Conservation (phyloP, 495 filamentous ascomycete species). For the Penicillium odoratum region DNA sequence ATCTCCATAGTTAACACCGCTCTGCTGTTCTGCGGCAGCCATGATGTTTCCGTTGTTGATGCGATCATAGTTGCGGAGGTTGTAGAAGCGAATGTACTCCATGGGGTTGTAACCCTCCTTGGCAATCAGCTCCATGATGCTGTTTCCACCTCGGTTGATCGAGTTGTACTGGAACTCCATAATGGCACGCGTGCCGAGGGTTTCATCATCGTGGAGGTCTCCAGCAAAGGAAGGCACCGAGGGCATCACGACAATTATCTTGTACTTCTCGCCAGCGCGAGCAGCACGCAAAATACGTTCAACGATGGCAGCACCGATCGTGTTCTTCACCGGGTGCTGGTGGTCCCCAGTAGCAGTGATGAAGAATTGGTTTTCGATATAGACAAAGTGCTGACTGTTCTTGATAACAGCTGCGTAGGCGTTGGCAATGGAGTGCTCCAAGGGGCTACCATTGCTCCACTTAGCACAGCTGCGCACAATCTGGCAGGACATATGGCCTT, state of each 20-base stretch:
- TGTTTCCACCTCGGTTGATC: slow-evolving; percentile 85
- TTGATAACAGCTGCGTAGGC: slow-evolving; percentile 83
- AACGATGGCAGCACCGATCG: slow-evolving; percentile 84
- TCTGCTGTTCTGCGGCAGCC: slow-evolving; percentile 60
- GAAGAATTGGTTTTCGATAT: slow-evolving; percentile 98
- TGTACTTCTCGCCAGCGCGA: slow-evolving; percentile 69
- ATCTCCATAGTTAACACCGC: slow-evolving; percentile 72
- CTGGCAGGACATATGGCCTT: slow-evolving; percentile 61
- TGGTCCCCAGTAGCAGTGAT: slow-evolving; percentile 81
- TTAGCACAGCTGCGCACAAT: slow-evolving; percentile 68
- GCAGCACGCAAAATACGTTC: slow-evolving; percentile 83
- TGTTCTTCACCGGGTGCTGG: slow-evolving; percentile 81
- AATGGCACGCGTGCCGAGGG: slow-evolving; percentile 85
- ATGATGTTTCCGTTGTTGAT: slow-evolving; percentile 73
- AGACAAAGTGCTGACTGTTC: slow-evolving; percentile 80
- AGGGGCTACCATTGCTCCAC: slow-evolving; percentile 68
- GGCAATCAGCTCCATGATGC: slow-evolving; percentile 77
- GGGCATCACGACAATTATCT: slow-evolving; percentile 83
- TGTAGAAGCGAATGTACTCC: slow-evolving; percentile 93
- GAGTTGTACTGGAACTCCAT: slow-evolving; percentile 94
- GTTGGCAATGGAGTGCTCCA: slow-evolving; percentile 85
- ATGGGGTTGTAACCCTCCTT: slow-evolving; percentile 70
- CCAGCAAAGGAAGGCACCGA: slow-evolving; percentile 90
- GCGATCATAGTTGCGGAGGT: slow-evolving; percentile 88
- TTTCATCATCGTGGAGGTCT: slow-evolving; percentile 75